A percentile compares a stretch with the other conserved stretches of the same genome.
phyloP scores from a whole-genome alignment of 2,329 filamentous ascomycete species.

The Beauveria varroae region DNA sequence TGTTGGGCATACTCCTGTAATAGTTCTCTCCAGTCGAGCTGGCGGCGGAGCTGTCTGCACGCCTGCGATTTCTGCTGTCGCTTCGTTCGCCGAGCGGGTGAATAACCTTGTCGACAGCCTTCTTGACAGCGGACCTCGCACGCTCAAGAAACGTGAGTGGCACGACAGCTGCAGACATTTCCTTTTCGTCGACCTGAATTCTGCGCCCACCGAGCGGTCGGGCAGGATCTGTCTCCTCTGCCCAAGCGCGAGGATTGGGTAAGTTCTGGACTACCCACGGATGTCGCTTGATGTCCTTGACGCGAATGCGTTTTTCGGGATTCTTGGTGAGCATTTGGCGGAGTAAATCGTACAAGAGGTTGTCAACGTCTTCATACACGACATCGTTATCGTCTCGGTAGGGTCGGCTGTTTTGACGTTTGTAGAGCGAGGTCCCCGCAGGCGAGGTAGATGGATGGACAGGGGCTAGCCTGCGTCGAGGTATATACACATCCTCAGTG shows the following conservation, averaged over 20 bases:
- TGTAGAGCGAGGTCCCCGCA: conserved; percentile 45
- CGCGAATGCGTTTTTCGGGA: conserved; percentile 76
- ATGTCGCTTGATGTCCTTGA: conserved; percentile 89
- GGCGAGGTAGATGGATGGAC: conserved; percentile 54
- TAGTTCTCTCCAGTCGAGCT: conserved; percentile 55
- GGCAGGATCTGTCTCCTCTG: conserved; percentile 88
- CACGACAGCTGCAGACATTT: conserved; percentile 84
- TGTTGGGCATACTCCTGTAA: conserved; percentile 36
- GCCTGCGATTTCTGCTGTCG: conserved; percentile 45
- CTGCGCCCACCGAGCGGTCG: conserved; percentile 70
- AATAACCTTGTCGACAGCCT: conserved; percentile 56
- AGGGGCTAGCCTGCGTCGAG: conserved; percentile 71
- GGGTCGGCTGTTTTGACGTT: conserved; percentile 52
- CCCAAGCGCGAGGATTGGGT: conserved; percentile 67
- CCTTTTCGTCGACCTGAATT: conserved; percentile 86
- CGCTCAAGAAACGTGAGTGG: conserved; percentile 82
- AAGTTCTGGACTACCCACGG: conserved; percentile 82
- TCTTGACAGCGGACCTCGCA: conserved; percentile 70
- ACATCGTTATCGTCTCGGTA: conserved; percentile 73
- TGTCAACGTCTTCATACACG: conserved; percentile 78
- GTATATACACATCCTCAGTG: conserved; percentile 86
- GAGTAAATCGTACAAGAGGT: conserved; percentile 71
- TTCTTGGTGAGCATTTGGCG: conserved; percentile 79
- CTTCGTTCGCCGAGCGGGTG: conserved; percentile 51
- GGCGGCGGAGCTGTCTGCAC: conserved; percentile 55